Evolutionary conservation across 164 flowering plant genomes (phyloP).

Genomic region (Vitis cinerea): DNA sequence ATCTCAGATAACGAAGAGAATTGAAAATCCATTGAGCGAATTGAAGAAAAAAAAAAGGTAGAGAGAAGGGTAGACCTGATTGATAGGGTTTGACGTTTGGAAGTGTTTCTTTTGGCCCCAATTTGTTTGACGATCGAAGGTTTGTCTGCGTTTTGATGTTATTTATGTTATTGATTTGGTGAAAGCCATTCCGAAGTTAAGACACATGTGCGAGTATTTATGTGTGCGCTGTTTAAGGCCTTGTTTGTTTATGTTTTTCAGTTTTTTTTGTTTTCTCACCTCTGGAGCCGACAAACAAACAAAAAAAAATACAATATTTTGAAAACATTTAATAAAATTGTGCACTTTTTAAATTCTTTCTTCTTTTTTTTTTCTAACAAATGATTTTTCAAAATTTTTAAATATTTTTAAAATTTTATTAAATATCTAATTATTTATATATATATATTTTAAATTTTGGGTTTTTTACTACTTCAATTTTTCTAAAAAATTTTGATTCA

Average conservation of each 20-base stretch:
- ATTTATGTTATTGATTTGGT: background rate
- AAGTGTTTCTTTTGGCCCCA: background rate
- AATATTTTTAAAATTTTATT: too few relatives aligned
- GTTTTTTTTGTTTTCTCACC: background rate
- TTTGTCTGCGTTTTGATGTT: background rate
- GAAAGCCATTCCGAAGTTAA: background rate
- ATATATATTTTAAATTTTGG: too few relatives aligned
- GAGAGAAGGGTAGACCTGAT: slow-evolving; percentile 13
- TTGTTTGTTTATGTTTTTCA: slow-evolving; percentile 9
- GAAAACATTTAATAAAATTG: too few relatives aligned
- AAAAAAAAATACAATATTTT: too few relatives aligned
- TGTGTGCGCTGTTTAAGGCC: background rate
- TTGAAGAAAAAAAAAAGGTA: slow-evolving; percentile 1
- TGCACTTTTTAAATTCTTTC: too few relatives aligned
- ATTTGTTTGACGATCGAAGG: slow-evolving; percentile 3
- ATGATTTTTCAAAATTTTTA: too few relatives aligned
- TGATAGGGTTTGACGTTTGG: background rate
- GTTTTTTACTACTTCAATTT: too few relatives aligned
- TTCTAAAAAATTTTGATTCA: too few relatives aligned
- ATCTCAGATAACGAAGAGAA: slow-evolving; percentile 7
- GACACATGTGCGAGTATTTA: slow-evolving; percentile 3
- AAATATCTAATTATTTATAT: too few relatives aligned
- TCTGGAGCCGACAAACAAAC: too few relatives aligned
- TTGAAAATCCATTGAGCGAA: slow-evolving; percentile 14
- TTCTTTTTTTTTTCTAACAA: too few relatives aligned